phyloP scores from a whole-genome alignment of 2,329 filamentous ascomycete genomes.

The Alternaria novae-zelandiae region DNA sequence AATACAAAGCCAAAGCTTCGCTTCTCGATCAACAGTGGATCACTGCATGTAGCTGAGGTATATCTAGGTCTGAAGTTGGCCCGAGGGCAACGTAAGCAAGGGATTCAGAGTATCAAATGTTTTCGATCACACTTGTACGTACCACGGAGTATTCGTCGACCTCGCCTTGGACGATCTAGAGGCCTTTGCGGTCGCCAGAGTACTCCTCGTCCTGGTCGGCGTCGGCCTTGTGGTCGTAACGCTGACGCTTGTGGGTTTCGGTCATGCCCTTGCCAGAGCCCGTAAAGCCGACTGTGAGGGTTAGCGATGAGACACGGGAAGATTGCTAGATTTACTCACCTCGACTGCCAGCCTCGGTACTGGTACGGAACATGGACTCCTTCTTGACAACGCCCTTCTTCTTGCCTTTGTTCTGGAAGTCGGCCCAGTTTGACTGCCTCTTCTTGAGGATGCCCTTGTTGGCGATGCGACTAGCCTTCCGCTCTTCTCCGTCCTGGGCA shows the following conservation, averaged over 20 bases:
- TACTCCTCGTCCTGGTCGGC: conserved; percentile 34
- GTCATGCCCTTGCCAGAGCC: conserved; percentile 96
- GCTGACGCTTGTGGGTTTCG: conserved; percentile 81
- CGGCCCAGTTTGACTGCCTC: conserved; percentile 92
- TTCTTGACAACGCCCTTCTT: conserved; percentile 76
- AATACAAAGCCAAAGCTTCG: conserved; percentile 1
- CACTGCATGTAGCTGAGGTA: not conserved
- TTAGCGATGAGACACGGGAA: conserved; percentile 24
- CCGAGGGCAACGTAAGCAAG: conserved; percentile 30
- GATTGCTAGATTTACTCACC: conserved; percentile 60
- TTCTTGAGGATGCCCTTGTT: conserved; percentile 91
- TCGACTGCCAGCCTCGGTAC: conserved; percentile 83
- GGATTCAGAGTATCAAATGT: conserved; percentile 6
- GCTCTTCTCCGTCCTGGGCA: conserved; percentile 65
- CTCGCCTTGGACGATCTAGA: not conserved
- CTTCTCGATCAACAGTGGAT: not conserved
- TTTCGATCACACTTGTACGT: conserved; percentile 6
- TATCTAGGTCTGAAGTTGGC: conserved; percentile 20
- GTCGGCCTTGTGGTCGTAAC: conserved; percentile 72
- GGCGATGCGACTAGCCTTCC: conserved; percentile 79
- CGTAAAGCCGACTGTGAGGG: conserved; percentile 81
- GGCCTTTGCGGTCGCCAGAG: conserved; percentile 10
- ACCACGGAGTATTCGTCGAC: conserved; percentile 1
- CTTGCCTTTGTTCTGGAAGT: conserved; percentile 77
- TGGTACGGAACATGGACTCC: conserved; percentile 96